Evolutionary conservation across 371 early-diverging fungal genomes (phyloP).

Genomic region (Mucor irregularis): DNA sequence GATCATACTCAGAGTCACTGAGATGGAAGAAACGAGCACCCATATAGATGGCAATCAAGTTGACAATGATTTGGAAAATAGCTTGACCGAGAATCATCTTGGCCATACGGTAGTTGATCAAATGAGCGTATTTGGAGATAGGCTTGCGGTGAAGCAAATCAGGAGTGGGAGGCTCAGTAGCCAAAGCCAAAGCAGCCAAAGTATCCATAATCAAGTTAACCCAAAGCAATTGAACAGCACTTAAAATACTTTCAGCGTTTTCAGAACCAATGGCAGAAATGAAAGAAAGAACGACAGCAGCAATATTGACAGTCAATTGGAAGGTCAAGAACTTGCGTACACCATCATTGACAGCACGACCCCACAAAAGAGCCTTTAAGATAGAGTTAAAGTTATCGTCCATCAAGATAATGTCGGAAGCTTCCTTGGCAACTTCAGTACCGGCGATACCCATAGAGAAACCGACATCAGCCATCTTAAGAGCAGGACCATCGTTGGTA

Average conservation of each 20-base stretch:
- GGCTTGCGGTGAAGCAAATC: constrained; percentile 84
- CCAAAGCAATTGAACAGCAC: constrained; percentile 97
- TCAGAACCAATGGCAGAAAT: constrained; percentile 87
- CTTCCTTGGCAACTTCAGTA: constrained; percentile 96
- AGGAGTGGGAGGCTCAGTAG: constrained; percentile 95
- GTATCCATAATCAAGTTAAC: constrained; percentile 98
- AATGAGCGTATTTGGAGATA: constrained; percentile 70
- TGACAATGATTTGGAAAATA: constrained; percentile 78
- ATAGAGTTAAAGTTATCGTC: constrained; percentile 95
- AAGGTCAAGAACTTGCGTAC: constrained; percentile 96
- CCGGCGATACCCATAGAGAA: constrained; percentile 98
- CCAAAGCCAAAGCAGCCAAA: constrained; percentile 95
- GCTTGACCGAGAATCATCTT: constrained; percentile 91
- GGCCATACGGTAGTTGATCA: constrained; percentile 90
- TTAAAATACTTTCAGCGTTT: constrained; percentile 94
- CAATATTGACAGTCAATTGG: constrained; percentile 95
- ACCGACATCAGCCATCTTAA: constrained; percentile 96
- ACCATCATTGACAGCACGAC: constrained; percentile 92
- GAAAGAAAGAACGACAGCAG: constrained; percentile 86
- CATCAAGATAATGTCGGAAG: constrained; percentile 92
- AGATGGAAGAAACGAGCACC: constrained; percentile 72
- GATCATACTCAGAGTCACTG: constrained; percentile 36
- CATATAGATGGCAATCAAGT: constrained; percentile 57
- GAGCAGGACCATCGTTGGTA: constrained; percentile 96
- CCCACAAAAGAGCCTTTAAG: constrained; percentile 92